Percentiles rank a stretch among this genome's conserved stretches.
Conservation (phyloP, 1,284 basidiomycete species). For the Marasmius sp. region DNA sequence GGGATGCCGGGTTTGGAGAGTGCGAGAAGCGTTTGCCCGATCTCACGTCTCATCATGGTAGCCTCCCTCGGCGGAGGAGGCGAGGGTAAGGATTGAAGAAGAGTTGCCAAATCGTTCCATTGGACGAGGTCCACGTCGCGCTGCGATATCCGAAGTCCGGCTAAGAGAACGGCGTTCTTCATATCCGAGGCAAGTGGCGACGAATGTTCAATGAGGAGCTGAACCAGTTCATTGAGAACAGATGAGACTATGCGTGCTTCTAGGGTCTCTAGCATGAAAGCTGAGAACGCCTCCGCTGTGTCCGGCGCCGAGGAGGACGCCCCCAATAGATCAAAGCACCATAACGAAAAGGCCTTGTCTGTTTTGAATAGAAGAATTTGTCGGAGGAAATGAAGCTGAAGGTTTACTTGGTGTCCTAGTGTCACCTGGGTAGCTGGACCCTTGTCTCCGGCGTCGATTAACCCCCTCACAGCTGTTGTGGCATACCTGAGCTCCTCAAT, state of each 20-base stretch:
- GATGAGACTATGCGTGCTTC: slow-evolving; percentile 35
- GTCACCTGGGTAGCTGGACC: slow-evolving; percentile 12
- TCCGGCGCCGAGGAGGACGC: slow-evolving; percentile 22
- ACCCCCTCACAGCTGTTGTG: slow-evolving; percentile 31
- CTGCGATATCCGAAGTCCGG: slow-evolving; percentile 38
- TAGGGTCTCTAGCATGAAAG: slow-evolving; percentile 29
- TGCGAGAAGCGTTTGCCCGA: slow-evolving; percentile 35
- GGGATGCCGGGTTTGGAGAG: slow-evolving; percentile 28
- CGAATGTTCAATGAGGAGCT: slow-evolving; percentile 18
- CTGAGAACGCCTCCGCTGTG: slow-evolving; percentile 27
- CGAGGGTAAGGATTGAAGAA: slow-evolving; percentile 26
- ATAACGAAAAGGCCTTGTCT: slow-evolving; percentile 1
- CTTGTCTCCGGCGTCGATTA: slow-evolving; percentile 26
- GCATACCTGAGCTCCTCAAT: slow-evolving; percentile 56
- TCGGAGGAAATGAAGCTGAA: slow-evolving; percentile 12
- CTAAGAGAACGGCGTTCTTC: slow-evolving; percentile 43
- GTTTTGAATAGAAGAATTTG: slow-evolving; percentile 9
- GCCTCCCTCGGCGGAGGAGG: slow-evolving; percentile 21
- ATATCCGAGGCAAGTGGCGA: slow-evolving; percentile 37
- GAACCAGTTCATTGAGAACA: slow-evolving; percentile 22
- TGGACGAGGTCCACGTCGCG: slow-evolving; percentile 20
- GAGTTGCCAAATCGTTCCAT: slow-evolving; percentile 21
- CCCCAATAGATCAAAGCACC: slow-evolving; percentile 7
- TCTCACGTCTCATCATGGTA: slow-evolving; percentile 33
- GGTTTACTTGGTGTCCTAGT: slow-evolving; percentile 19